Evolutionary conservation across 805 yeast genomes (phyloP), one percentile per base, ranked within the genome.

Genomic region (Candida coquimbonensis): DNA sequence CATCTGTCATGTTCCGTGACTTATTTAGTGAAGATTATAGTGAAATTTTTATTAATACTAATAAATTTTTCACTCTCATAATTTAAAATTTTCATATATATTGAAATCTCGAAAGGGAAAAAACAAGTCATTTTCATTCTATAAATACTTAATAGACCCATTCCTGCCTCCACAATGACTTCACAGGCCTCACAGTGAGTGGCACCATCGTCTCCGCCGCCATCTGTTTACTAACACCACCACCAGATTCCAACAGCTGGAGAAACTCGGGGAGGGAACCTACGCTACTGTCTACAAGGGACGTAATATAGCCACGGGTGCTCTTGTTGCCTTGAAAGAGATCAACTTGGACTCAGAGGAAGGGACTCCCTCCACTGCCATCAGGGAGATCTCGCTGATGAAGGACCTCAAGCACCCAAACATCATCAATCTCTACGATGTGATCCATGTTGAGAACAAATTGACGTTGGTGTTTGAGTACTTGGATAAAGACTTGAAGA

Each of bases 241-340:
- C n/a, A n/a, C 16, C 40, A 64, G 70, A 64, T 57, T 57, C 47
- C 61, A 57, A 34, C 61, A 55, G 48, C 76, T 87, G 45, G 96
- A 88, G 63, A 87, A 87, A 69, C 75, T 87, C 35, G 96, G 96
- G 36, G 96, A 87, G 67, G 96, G 96, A 41, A 87, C 99, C 1
- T 93, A 93, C 67, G 99, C 99, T 57, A 95, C 96, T n/a, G 99
- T 93, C 32, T 93, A 91, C 70, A 93, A 91, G 60, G 99, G 86
- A 36, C 78, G 88, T 60, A 93, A 87, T 64, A 78, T 87, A 51
- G 79, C 82, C 57, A 83, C 90, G 27, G 96, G 89, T 42, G 89
- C 87, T 45, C 73, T 90, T 17, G 99, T 93, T 17, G 99, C 99
- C 0, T 72, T 93, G 57, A 93, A 93, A 63, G 98, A 93, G 64